Evolutionary conservation across 2,329 filamentous ascomycete species (phyloP).

Genomic region (Colletotrichum tanaceti): DNA sequence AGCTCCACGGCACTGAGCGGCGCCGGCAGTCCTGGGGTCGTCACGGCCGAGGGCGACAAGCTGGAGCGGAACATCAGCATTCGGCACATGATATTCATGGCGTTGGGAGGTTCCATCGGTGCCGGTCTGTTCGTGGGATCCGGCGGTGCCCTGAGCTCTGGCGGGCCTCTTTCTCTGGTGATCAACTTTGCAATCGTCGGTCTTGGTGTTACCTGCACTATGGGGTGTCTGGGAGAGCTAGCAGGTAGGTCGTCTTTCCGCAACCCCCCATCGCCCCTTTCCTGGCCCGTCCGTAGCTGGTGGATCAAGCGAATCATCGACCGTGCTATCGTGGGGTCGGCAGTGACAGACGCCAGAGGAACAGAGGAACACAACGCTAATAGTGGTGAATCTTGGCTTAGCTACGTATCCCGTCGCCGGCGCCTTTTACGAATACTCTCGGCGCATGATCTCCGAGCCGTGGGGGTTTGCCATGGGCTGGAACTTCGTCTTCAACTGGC

Average conservation of each 20-base stretch:
- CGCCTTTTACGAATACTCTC: constrained; percentile 54
- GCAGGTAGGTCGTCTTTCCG: constrained; percentile 44
- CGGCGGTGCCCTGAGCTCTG: constrained; percentile 47
- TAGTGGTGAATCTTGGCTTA: constrained; percentile 29
- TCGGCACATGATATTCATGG: constrained; percentile 52
- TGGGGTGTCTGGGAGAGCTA: constrained; percentile 47
- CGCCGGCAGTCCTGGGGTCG: not conserved
- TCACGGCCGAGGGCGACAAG: constrained; percentile 32
- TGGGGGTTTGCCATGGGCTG: constrained; percentile 56
- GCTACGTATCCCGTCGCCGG: constrained; percentile 50
- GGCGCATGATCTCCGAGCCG: constrained; percentile 51
- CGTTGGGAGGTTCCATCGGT: constrained; percentile 51
- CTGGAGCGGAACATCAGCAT: constrained; percentile 47
- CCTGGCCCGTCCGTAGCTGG: too few relatives aligned
- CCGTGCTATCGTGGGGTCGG: too few relatives aligned
- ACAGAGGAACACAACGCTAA: not conserved
- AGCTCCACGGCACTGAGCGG: constrained; percentile 6
- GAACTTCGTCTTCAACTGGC: constrained; percentile 53
- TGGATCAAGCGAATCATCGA: not conserved
- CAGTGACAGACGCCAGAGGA: not conserved
- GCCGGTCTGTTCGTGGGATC: constrained; percentile 52
- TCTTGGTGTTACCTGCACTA: constrained; percentile 48
- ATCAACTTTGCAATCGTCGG: constrained; percentile 50
- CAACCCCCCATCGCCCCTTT: constrained; percentile 27
- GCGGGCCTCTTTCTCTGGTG: constrained; percentile 48